Percentiles rank a stretch among this genome's conserved stretches.
Conservation (phyloP, 2,329 filamentous ascomycete species). For the Paraconiothyrium sp. region DNA sequence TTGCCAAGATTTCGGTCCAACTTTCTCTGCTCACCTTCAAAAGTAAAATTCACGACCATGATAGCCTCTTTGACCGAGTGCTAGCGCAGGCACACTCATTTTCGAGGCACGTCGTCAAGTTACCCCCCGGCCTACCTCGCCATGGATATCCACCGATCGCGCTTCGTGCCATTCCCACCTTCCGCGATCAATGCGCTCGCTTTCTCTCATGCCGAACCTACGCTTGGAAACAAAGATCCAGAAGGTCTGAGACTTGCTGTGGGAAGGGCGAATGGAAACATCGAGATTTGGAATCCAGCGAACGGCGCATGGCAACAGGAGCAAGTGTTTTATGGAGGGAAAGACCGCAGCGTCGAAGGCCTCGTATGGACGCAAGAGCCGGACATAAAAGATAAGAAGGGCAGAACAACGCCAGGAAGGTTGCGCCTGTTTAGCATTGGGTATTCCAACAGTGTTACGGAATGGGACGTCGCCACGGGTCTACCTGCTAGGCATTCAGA, state of each 20-base stretch:
- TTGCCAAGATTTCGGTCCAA: constrained; percentile 22
- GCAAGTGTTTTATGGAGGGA: constrained; percentile 81
- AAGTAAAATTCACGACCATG: constrained; percentile 26
- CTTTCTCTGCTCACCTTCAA: constrained; percentile 24
- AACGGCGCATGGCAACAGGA: constrained; percentile 90
- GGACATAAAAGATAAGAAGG: constrained; percentile 70
- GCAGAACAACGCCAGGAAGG: constrained; percentile 71
- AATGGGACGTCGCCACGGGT: constrained; percentile 90
- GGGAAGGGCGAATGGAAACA: constrained; percentile 91
- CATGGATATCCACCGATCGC: constrained; percentile 97
- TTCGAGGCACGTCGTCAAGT: constrained; percentile 13
- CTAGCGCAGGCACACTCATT: constrained; percentile 28
- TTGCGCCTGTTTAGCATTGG: constrained; percentile 95
- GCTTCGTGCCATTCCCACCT: constrained; percentile 92
- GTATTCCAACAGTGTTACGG: constrained; percentile 89
- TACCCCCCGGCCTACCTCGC: constrained; percentile 10
- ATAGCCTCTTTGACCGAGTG: constrained; percentile 24
- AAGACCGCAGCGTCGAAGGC: constrained; percentile 87
- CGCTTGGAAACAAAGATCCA: constrained; percentile 53
- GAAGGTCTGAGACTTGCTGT: constrained; percentile 81
- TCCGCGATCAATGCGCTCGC: constrained; percentile 94
- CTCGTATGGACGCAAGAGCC: constrained; percentile 91
- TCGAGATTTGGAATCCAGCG: constrained; percentile 96
- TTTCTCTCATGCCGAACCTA: constrained; percentile 76
- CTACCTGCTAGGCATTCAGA: constrained; percentile 82